phyloP scores from a whole-genome alignment of 352 stramenopile species.

The Phytophthora fragariaefolia region DNA sequence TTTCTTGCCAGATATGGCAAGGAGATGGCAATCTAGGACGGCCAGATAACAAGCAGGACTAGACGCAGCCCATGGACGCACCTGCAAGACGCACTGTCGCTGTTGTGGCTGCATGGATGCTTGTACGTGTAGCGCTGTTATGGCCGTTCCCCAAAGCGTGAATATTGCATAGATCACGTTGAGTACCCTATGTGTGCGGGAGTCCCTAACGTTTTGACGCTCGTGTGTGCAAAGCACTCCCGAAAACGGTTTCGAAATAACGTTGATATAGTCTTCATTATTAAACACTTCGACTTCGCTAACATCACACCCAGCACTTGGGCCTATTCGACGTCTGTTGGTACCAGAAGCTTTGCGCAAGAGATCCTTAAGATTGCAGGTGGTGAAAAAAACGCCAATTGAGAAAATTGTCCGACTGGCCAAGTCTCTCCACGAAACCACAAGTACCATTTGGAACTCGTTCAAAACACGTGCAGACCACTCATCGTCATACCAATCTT shows the following conservation, averaged over 20 bases:
- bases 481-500: conserved; percentile 33
- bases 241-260: not conserved
- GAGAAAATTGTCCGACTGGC: conserved; percentile 31
- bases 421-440: conserved; percentile 36
- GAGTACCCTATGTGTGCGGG: no score
- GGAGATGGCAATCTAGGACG: not conserved
- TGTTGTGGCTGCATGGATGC: conserved; percentile 17
- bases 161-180: conserved; percentile 17
- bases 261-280: not conserved
- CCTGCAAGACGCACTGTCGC: not conserved
- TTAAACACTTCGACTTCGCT: not conserved
- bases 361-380: conserved; percentile 31
- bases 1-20: not conserved
- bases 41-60: not conserved
- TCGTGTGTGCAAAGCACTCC: not conserved
- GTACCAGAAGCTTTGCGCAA: conserved; percentile 5
- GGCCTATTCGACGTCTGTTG: conserved; percentile 8
- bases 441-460: conserved; percentile 39
- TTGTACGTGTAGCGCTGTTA: conserved; percentile 33
- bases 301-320: conserved; percentile 17
- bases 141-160: conserved; percentile 19
- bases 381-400: conserved; percentile 26
- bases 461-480: conserved; percentile 34
- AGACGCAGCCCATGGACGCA: not conserved
- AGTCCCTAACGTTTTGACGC: no score